Percentiles rank a stretch among this genome's conserved stretches.
Evolutionary conservation across 352 stramenopile genomes (phyloP).

Genomic region (Aphanomyces stellatus): DNA sequence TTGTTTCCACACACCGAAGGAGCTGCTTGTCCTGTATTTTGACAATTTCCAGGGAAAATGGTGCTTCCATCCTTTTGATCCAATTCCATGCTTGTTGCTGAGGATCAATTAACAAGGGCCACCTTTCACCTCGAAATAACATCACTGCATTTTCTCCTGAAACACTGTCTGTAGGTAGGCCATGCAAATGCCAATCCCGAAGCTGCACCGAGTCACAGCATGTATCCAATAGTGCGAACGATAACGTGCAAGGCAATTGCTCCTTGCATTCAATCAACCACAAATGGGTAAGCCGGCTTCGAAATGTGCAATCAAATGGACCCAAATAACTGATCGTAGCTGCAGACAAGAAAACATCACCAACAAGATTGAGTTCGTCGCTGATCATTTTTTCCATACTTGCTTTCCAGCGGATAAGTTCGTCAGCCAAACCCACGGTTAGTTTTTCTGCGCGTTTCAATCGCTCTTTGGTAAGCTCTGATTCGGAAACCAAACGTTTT

Average conservation of each 20-base stretch:
- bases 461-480: constrained; percentile 79
- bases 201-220: constrained; percentile 87
- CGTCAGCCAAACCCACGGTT: constrained; percentile 81
- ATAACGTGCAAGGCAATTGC: constrained; percentile 58
- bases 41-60: constrained; percentile 70
- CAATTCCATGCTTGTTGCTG: constrained; percentile 92
- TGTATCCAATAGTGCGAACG: constrained; percentile 55
- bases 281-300: constrained; percentile 54
- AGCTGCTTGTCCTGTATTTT: constrained; percentile 90
- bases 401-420: constrained; percentile 89
- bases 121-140: constrained; percentile 81
- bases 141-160: constrained; percentile 92
- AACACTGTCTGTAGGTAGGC: constrained; percentile 85
- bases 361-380: constrained; percentile 70
- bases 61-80: constrained; percentile 85
- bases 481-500: constrained; percentile 79
- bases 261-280: constrained; percentile 64
- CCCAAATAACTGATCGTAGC: constrained; percentile 92
- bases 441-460: constrained; percentile 87
- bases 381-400: constrained; percentile 33
- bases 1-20: constrained; percentile 83
- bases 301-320: constrained; percentile 86
- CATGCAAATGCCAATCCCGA: constrained; percentile 88
- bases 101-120: constrained; percentile 93
- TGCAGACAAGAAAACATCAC: constrained; percentile 89